Conservation (phyloP, 768 basidiomycete species). For the Vararia minispora region DNA sequence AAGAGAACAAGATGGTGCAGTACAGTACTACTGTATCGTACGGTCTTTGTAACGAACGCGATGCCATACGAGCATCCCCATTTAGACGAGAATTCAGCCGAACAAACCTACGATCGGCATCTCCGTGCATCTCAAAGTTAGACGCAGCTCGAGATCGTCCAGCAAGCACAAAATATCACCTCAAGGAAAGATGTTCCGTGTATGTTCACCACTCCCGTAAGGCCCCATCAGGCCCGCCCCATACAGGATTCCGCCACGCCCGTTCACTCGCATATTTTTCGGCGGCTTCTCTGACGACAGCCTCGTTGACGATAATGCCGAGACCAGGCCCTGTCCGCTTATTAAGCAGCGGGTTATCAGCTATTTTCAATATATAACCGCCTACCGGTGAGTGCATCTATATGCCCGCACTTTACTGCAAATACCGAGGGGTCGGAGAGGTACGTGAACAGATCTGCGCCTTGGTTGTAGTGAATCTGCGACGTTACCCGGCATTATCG, state of each 20-base stretch:
- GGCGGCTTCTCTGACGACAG: constrained; percentile 31
- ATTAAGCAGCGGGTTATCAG: background rate
- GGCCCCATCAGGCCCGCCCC: constrained; percentile 43
- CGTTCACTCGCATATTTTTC: constrained; percentile 25
- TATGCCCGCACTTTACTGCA: constrained; percentile 38
- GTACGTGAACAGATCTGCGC: constrained; percentile 53
- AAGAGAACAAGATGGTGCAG: too few relatives aligned
- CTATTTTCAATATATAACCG: background rate
- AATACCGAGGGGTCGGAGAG: constrained; percentile 41
- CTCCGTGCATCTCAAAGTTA: too few relatives aligned
- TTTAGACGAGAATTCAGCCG: too few relatives aligned
- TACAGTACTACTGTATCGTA: too few relatives aligned
- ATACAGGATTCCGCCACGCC: constrained; percentile 44
- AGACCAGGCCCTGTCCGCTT: constrained; percentile 37
- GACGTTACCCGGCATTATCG: background rate
- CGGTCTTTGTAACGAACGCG: too few relatives aligned
- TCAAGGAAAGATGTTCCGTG: too few relatives aligned
- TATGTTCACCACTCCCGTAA: constrained; percentile 53
- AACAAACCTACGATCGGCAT: too few relatives aligned
- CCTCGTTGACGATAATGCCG: constrained; percentile 52
- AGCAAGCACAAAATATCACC: too few relatives aligned
- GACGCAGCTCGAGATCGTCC: too few relatives aligned
- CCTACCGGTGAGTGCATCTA: constrained; percentile 32
- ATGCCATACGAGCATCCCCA: too few relatives aligned
- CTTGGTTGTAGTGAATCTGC: constrained; percentile 56